Evolutionary conservation across 768 basidiomycete species (phyloP).

Genomic region (Mycena latifolia): DNA sequence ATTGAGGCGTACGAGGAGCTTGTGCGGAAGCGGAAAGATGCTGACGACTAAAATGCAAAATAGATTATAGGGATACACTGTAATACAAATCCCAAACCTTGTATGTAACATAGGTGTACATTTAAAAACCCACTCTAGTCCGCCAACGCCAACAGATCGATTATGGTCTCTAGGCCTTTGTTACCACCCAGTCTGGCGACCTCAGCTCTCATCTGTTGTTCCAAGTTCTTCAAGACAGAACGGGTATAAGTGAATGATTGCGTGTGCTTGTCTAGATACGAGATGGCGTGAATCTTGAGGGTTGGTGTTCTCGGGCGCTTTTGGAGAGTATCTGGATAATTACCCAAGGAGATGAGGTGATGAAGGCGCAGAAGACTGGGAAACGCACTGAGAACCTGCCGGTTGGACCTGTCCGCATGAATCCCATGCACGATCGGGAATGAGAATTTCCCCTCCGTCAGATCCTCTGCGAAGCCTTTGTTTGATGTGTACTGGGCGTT

Average conservation of each 20-base stretch:
- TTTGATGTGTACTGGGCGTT: constrained; percentile 68
- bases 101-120: too few relatives aligned
- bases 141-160: constrained; percentile 47
- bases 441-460: constrained; percentile 86
- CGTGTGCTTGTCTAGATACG: constrained; percentile 59
- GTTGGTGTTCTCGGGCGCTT: constrained; percentile 73
- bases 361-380: constrained; percentile 29
- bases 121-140: too few relatives aligned
- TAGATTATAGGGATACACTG: too few relatives aligned
- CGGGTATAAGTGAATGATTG: constrained; percentile 73
- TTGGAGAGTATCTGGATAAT: constrained; percentile 43
- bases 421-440: constrained; percentile 84
- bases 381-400: constrained; percentile 69
- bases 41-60: too few relatives aligned
- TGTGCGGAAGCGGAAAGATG: too few relatives aligned
- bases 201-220: constrained; percentile 65
- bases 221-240: constrained; percentile 63
- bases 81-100: too few relatives aligned
- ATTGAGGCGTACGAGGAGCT: constrained; percentile 8
- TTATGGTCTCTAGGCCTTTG: constrained; percentile 54
- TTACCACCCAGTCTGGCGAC: constrained; percentile 74
- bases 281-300: constrained; percentile 72
- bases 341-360: not conserved
- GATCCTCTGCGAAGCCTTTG: constrained; percentile 79
- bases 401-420: constrained; percentile 65